Conservation (phyloP, 1,284 basidiomycete species). For the Sanghuangporus sanghuang region DNA sequence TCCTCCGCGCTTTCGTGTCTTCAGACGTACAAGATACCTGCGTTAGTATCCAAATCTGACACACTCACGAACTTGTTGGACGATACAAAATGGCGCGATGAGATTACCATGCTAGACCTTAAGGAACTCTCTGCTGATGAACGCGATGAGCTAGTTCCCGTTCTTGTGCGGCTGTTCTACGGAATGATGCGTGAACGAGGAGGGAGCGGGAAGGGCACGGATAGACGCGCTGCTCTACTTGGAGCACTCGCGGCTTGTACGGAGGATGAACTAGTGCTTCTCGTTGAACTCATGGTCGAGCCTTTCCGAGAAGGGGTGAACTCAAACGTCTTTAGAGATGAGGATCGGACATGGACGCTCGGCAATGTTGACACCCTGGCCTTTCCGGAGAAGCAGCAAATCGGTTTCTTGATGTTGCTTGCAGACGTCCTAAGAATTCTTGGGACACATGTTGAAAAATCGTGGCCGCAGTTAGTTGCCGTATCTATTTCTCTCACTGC, state of each 20-base stretch:
- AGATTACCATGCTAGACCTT: conserved; percentile 72
- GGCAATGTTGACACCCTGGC: background rate
- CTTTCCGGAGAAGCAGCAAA: conserved; percentile 58
- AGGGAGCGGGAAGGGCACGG: conserved; percentile 67
- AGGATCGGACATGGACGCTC: background rate
- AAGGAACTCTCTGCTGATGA: conserved; percentile 58
- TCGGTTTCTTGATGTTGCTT: conserved; percentile 82
- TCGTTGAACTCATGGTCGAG: conserved; percentile 90
- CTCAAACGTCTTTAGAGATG: conserved; percentile 13
- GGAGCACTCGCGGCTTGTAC: conserved; percentile 67
- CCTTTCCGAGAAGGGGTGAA: conserved; percentile 46
- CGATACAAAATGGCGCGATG: conserved; percentile 85
- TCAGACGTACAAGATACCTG: conserved; percentile 77
- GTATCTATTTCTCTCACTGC: conserved; percentile 61
- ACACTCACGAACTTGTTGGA: conserved; percentile 74
- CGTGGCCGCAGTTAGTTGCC: conserved; percentile 74
- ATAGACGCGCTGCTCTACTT: conserved; percentile 77
- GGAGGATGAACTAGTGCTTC: conserved; percentile 68
- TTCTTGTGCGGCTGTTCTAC: conserved; percentile 78
- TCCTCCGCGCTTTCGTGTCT: conserved; percentile 75
- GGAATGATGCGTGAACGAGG: conserved; percentile 85
- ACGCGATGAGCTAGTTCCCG: conserved; percentile 68
- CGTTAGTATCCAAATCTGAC: conserved; percentile 63
- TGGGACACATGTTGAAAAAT: conserved; percentile 60
- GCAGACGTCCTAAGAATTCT: conserved; percentile 79